phyloP scores from a whole-genome alignment of 2,329 filamentous ascomycete species.

The Neofusicoccum cordaticola region DNA sequence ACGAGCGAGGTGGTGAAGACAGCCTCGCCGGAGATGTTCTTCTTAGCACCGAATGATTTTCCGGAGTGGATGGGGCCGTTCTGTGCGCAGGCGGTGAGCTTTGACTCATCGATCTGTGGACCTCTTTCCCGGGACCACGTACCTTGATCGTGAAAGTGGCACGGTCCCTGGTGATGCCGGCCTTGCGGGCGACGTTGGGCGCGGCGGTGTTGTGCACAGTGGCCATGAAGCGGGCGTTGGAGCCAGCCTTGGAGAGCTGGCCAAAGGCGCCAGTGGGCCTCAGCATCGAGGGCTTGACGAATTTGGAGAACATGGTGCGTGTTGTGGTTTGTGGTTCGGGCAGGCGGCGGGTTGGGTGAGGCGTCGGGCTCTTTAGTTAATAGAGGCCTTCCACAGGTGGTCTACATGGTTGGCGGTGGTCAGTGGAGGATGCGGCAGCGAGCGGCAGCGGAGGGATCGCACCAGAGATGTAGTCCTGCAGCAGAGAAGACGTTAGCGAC shows the following conservation, averaged over 20 bases:
- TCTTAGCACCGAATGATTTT: constrained; percentile 92
- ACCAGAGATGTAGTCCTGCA: constrained; percentile 64
- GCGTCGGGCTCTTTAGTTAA: constrained; percentile 50
- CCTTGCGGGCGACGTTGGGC: constrained; percentile 56
- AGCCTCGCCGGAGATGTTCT: constrained; percentile 95
- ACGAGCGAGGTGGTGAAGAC: constrained; percentile 98
- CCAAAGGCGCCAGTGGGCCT: constrained; percentile 43
- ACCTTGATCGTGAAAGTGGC: constrained; percentile 95
- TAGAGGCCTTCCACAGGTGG: constrained; percentile 67
- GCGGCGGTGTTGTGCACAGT: constrained; percentile 69
- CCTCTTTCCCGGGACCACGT: constrained; percentile 34
- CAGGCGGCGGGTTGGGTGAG: constrained; percentile 12
- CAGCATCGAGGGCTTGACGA: constrained; percentile 52
- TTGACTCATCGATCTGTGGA: not conserved
- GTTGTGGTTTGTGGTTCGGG: constrained; percentile 19
- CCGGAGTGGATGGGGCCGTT: constrained; percentile 95
- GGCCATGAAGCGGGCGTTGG: constrained; percentile 56
- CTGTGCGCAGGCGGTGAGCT: constrained; percentile 40
- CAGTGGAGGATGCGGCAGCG: constrained; percentile 16
- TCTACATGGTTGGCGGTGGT: constrained; percentile 42
- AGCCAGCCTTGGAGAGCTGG: constrained; percentile 45
- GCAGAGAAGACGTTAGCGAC: constrained; percentile 34
- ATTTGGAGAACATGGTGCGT: constrained; percentile 52
- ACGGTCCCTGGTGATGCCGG: constrained; percentile 69
- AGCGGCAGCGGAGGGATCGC: constrained; percentile 29